These are phyloP conservation scores for Zychaea mexicana DNA, from an alignment of 371 early-diverging fungal genomes.

Conservation along the genomic window DNA sequence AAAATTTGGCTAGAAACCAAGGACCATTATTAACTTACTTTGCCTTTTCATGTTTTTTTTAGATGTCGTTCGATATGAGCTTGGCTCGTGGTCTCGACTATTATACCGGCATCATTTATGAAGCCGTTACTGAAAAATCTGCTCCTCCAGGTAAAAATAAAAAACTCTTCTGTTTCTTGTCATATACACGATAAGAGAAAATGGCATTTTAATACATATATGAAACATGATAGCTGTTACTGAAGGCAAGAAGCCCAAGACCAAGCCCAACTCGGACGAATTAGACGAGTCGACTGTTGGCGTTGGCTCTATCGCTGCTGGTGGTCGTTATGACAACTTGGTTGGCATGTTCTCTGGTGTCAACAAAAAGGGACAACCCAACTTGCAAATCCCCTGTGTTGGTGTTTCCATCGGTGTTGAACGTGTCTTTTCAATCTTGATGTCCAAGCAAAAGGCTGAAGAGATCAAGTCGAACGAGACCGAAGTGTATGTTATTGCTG, in stretches of 20 bases:
- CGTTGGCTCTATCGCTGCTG: slow-evolving; percentile 98
- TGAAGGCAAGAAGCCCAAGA: slow-evolving; percentile 40
- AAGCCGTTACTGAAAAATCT: slow-evolving; percentile 81
- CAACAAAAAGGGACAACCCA: slow-evolving; percentile 64
- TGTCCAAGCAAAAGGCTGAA: slow-evolving; percentile 56
- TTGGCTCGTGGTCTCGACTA: slow-evolving; percentile 99
- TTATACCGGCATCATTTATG: slow-evolving; percentile 99
- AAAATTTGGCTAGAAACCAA: too few relatives aligned
- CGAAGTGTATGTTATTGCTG: slow-evolving; percentile 88
- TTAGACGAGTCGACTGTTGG: slow-evolving; percentile 80
- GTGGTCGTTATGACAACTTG: slow-evolving; percentile 99
- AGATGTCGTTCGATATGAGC: slow-evolving; percentile 90
- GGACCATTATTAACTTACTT: background rate
- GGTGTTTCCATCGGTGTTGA: slow-evolving; percentile 98
- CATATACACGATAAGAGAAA: background rate
- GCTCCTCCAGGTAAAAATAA: slow-evolving; percentile 10
- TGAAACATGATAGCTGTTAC: too few relatives aligned
- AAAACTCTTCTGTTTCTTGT: too few relatives aligned
- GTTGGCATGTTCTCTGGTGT: slow-evolving; percentile 90
- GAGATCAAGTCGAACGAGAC: slow-evolving; percentile 77
- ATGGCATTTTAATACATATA: slow-evolving; percentile 4
- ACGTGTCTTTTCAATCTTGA: slow-evolving; percentile 92
- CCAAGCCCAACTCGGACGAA: slow-evolving; percentile 51
- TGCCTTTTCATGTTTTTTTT: slow-evolving; percentile 18
- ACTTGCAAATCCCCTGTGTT: slow-evolving; percentile 91